phyloP scores from a whole-genome alignment of 495 filamentous ascomycete species.

The Xylaria scruposa region DNA sequence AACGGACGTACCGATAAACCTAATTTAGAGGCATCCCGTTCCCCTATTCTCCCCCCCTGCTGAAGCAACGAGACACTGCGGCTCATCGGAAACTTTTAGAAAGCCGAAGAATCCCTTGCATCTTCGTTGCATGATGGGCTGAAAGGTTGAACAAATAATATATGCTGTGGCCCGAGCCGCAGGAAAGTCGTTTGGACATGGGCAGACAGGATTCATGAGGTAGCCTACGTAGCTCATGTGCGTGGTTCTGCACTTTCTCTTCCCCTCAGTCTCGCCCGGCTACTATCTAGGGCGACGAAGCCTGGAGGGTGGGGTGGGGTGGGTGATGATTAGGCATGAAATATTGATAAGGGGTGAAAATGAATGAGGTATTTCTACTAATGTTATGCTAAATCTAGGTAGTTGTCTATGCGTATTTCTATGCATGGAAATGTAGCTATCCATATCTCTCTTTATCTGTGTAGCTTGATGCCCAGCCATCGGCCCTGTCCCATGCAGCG shows the following conservation, averaged over 20 bases:
- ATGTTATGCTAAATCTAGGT: background rate
- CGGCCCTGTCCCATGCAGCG: slow-evolving; percentile 4
- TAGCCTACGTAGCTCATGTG: background rate
- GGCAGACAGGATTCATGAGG: background rate
- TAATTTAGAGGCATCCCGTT: background rate
- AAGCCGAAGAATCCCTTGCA: background rate
- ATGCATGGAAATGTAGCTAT: background rate
- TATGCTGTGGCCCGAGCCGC: slow-evolving; percentile 4
- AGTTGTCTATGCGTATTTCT: background rate
- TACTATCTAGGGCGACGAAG: background rate
- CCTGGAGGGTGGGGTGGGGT: background rate
- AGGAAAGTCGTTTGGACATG: background rate
- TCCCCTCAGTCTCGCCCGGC: background rate
- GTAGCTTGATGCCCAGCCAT: slow-evolving; percentile 19
- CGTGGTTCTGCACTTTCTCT: background rate
- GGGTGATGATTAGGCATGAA: slow-evolving; percentile 12
- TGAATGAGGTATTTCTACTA: background rate
- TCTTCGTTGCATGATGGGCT: background rate
- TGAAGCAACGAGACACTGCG: background rate
- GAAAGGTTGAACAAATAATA: background rate
- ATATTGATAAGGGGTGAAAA: too few species aligned
- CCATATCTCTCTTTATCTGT: background rate
- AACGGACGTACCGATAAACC: background rate
- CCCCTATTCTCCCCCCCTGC: too few species aligned
- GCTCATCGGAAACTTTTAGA: background rate